phyloP scores from a whole-genome alignment of 2,329 filamentous ascomycete genomes.

The Pseudodiploospora longispora region DNA sequence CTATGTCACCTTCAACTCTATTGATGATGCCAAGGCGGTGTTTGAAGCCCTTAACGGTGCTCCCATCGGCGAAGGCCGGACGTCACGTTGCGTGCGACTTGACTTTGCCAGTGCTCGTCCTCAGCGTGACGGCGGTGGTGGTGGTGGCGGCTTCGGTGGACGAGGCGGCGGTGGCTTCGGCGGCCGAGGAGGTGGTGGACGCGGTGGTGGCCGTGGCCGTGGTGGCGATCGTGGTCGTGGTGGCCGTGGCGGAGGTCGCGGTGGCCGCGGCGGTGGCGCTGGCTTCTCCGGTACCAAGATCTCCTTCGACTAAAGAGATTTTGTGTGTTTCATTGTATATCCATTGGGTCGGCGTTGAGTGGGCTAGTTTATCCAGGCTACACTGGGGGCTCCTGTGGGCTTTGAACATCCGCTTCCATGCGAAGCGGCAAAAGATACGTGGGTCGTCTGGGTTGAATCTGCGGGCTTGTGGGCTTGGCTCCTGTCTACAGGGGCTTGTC shows the following conservation, averaged over 20 bases:
- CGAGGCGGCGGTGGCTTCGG: constrained; percentile 36
- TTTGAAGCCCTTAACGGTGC: constrained; percentile 63
- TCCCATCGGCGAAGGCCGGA: constrained; percentile 54
- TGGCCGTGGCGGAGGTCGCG: constrained; percentile 36
- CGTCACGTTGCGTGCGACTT: constrained; percentile 67
- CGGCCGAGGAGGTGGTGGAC: constrained; percentile 34
- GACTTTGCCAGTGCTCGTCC: constrained; percentile 69
- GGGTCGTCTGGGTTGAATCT: constrained; percentile 35
- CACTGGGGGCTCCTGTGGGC: constrained; percentile 37
- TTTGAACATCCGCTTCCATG: constrained; percentile 42
- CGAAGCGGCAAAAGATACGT: constrained; percentile 46
- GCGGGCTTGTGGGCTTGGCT: constrained; percentile 29
- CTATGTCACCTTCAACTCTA: constrained; percentile 73
- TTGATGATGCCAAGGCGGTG: constrained; percentile 75
- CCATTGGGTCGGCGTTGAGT: constrained; percentile 38
- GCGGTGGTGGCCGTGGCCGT: constrained; percentile 42
- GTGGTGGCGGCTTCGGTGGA: constrained; percentile 45
- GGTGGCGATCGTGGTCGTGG: constrained; percentile 46
- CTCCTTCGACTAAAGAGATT: constrained; percentile 49
- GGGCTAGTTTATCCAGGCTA: constrained; percentile 38
- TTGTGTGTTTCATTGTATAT: constrained; percentile 37
- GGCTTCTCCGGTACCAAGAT: constrained; percentile 66
- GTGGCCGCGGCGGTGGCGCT: constrained; percentile 42
- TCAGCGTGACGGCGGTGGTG: constrained; percentile 47
- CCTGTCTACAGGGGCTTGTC: constrained; percentile 6